Evolutionary conservation across 2,329 filamentous ascomycete species (phyloP).

Genomic region (Pseudohalonectria lignicola): DNA sequence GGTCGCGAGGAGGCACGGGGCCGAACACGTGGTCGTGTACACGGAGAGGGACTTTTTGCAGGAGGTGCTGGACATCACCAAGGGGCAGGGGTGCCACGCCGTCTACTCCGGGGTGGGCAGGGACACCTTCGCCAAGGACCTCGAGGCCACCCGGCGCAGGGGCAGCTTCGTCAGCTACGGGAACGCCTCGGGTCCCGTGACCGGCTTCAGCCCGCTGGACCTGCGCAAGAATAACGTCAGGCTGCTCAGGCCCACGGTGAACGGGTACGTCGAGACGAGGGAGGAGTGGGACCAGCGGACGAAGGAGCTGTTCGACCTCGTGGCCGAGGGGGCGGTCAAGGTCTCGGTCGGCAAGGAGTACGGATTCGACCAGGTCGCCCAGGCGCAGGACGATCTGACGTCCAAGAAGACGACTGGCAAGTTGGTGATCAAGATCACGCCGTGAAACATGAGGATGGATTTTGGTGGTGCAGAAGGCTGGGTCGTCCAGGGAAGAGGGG

Average conservation of each 20-base stretch:
- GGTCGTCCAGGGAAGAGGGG: no score
- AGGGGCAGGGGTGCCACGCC: slow-evolving; percentile 59
- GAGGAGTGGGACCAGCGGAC: slow-evolving; percentile 53
- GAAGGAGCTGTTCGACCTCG: slow-evolving; percentile 10
- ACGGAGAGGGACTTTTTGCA: slow-evolving; percentile 41
- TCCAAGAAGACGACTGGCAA: slow-evolving; percentile 10
- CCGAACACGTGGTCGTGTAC: slow-evolving; percentile 65
- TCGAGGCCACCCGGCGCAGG: slow-evolving; percentile 64
- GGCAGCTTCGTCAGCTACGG: slow-evolving; percentile 70
- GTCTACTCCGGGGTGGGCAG: slow-evolving; percentile 82
- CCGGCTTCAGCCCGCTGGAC: slow-evolving; percentile 43
- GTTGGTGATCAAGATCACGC: slow-evolving; percentile 23
- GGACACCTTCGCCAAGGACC: slow-evolving; percentile 68
- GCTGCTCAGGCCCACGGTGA: slow-evolving; percentile 63
- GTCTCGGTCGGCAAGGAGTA: slow-evolving; percentile 8
- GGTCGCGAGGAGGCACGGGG: slow-evolving; percentile 60
- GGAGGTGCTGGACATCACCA: slow-evolving; percentile 57
- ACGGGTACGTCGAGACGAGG: slow-evolving; percentile 56
- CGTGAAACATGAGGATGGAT: no score
- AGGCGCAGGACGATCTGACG: slow-evolving; percentile 12
- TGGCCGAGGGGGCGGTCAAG: slow-evolving; percentile 8
- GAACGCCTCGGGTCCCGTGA: slow-evolving; percentile 66
- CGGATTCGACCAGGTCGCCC: slow-evolving; percentile 5
- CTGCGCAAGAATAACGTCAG: slow-evolving; percentile 66
- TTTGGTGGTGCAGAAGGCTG: no score